These are phyloP conservation scores for Dactylellina leptospora DNA, from an alignment of 2,329 filamentous ascomycete genomes.

Conservation along the genomic window DNA sequence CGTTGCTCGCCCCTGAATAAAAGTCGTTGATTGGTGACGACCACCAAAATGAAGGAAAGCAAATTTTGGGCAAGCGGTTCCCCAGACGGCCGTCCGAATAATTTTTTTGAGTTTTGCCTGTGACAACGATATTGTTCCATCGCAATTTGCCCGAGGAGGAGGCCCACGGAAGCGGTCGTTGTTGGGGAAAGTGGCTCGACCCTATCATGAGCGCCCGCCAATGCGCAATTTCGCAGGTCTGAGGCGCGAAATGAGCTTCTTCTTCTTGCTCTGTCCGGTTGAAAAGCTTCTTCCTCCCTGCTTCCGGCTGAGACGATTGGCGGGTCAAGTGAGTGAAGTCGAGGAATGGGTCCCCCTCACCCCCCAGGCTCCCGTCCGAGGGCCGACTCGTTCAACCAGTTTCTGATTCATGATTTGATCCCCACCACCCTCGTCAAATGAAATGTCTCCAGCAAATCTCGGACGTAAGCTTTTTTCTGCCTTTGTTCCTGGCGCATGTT, in stretches of 20 bases:
- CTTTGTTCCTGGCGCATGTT: conserved; percentile 17
- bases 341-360: conserved; percentile 39
- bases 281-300: conserved; percentile 18
- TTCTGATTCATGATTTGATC: conserved; percentile 7
- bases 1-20: conserved; percentile 31
- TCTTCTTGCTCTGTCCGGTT: conserved; percentile 15
- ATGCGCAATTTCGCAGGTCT: conserved; percentile 38
- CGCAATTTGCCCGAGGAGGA: conserved; percentile 20
- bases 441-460: conserved; percentile 27
- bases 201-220: conserved; percentile 6
- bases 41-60: background rate
- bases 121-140: conserved; percentile 22
- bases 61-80: conserved; percentile 11
- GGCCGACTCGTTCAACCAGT: conserved; percentile 7
- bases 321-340: background rate
- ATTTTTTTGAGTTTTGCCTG: conserved; percentile 11
- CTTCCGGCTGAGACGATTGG: conserved; percentile 29
- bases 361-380: conserved; percentile 15
- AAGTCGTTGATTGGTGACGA: conserved; percentile 36
- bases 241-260: conserved; percentile 40
- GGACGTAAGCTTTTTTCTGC: conserved; percentile 14
- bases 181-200: conserved; percentile 30
- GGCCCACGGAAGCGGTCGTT: too few species aligned
- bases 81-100: conserved; percentile 16
- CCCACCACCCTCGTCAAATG: conserved; percentile 9